Percentiles rank a stretch among this genome's conserved stretches.
phyloP scores from a whole-genome alignment of 306 rosid species.

The Casuarina glauca region DNA sequence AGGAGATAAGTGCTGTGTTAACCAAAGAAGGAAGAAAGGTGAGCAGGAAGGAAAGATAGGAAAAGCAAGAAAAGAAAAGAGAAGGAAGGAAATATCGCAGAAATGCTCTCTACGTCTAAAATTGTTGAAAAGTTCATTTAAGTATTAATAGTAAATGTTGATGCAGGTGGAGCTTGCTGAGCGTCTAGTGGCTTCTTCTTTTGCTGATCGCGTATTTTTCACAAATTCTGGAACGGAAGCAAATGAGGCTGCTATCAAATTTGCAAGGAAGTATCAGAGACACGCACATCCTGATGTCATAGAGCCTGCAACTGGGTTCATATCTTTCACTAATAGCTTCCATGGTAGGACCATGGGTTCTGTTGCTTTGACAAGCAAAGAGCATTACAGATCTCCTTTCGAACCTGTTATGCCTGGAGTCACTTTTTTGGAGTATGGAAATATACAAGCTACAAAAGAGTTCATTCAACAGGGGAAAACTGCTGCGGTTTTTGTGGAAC shows the following conservation, averaged over 20 bases:
- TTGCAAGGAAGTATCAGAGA: constrained; percentile 83
- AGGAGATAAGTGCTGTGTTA: background rate
- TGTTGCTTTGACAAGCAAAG: constrained; percentile 95
- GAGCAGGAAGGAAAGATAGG: background rate
- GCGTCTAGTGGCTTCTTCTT: constrained; percentile 62
- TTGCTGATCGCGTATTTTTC: constrained; percentile 91
- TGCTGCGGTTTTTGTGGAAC: constrained; percentile 93
- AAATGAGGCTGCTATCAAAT: constrained; percentile 91
- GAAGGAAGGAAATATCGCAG: background rate
- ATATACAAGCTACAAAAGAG: constrained; percentile 60
- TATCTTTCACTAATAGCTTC: constrained; percentile 78
- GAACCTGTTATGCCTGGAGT: constrained; percentile 99
- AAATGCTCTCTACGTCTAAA: background rate
- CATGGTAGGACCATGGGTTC: constrained; percentile 97
- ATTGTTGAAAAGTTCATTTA: background rate
- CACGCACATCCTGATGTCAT: constrained; percentile 44
- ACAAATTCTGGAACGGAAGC: constrained; percentile 95
- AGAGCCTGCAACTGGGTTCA: constrained; percentile 64
- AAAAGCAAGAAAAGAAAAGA: background rate
- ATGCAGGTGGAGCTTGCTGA: constrained; percentile 82
- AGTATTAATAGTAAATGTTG: constrained; percentile 16
- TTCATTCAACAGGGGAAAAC: constrained; percentile 61
- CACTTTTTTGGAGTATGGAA: constrained; percentile 74
- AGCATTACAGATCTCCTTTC: constrained; percentile 78
- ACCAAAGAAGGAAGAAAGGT: background rate